Base-by-base conservation (phyloP, 192 early-diverging fungal species). In the Coemansia sp. region DNA sequence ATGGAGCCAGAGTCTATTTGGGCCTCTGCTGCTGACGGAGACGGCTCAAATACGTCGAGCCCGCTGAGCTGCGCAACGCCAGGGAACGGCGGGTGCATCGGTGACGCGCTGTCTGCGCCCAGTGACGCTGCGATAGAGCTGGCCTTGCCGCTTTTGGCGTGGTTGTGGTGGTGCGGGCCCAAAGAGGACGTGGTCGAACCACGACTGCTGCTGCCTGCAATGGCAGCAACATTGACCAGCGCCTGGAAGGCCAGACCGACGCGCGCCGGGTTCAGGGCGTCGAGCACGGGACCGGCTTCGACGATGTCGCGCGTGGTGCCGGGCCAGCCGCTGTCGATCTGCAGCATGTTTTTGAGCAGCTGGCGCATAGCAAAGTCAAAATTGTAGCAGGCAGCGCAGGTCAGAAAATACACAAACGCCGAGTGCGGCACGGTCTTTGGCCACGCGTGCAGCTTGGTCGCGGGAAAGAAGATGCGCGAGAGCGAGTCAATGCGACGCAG, bases 391-490 rank as follows among this genome's bases (percentile, higher is more conserved):
- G 74, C 82, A 14, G 82, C 78, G 53, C 82, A 84, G 0, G 72
- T 69, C 35, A 84, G 54, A 66, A 84, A 84, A 68, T 84, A 84
- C 2, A 73, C 82, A 69, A 80, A 84, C 5, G 76, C 76, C 14
- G 73, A 36, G 4, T 62, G 78, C 43, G 82, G 78, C n/a, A 84
- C 78, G 4, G 78, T 84, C 67, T 84, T 84, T 34, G 82, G 82
- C 82, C 82, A 84, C 1, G 82, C 82, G 51, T 84, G 78, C 11
- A 80, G 65, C 39, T 84, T 84, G 14, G 82, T 84, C 2, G 83
- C 83, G 0, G 83, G 83, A 33, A 85, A 85, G 60, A 85, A 81
- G 14, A 81, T 85, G 20, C 83, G 75, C 65, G 75, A 78, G 22
- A 85, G 66, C 18, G 75, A 75, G 59, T 85, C 83, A 14, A 85